A percentile compares a stretch with the other conserved stretches of the same genome.
These are phyloP conservation scores for Lichtheimia hyalospora DNA, from an alignment of 371 early-diverging fungal genomes.

Conservation along the genomic window DNA sequence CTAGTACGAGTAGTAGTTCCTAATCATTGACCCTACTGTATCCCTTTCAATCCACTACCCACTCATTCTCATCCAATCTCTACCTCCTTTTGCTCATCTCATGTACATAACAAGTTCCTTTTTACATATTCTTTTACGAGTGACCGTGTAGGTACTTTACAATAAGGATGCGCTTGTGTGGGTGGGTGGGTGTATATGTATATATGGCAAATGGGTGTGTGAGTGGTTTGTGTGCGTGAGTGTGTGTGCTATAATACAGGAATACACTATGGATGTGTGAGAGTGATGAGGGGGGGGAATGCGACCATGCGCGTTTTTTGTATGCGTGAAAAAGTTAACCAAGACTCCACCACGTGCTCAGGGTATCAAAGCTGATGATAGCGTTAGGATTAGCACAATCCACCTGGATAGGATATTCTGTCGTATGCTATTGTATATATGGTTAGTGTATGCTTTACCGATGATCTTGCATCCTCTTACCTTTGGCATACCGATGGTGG, in stretches of 20 bases:
- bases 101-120: background rate
- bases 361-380: constrained; percentile 25
- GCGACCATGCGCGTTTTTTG: too few species aligned
- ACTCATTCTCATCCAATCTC: background rate
- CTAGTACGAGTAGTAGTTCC: too few species aligned
- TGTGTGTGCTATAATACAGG: background rate
- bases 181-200: too few species aligned
- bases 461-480: constrained; percentile 9
- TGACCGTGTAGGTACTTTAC: too few species aligned
- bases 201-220: background rate
- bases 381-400: constrained; percentile 26
- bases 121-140: background rate
- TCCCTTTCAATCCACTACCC: background rate
- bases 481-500: constrained; percentile 29
- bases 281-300: too few species aligned
- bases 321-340: constrained; percentile 10
- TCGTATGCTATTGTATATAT: constrained; percentile 1
- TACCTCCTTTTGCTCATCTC: background rate
- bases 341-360: constrained; percentile 33
- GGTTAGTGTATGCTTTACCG: background rate
- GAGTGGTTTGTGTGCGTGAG: background rate
- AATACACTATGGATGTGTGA: too few species aligned
- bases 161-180: too few species aligned
- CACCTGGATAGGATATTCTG: constrained; percentile 15
- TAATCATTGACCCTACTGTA: too few species aligned